Percentiles rank a stretch among this genome's conserved stretches.
Conservation (phyloP, 495 filamentous ascomycete species). For the Venustampulla echinocandica region DNA sequence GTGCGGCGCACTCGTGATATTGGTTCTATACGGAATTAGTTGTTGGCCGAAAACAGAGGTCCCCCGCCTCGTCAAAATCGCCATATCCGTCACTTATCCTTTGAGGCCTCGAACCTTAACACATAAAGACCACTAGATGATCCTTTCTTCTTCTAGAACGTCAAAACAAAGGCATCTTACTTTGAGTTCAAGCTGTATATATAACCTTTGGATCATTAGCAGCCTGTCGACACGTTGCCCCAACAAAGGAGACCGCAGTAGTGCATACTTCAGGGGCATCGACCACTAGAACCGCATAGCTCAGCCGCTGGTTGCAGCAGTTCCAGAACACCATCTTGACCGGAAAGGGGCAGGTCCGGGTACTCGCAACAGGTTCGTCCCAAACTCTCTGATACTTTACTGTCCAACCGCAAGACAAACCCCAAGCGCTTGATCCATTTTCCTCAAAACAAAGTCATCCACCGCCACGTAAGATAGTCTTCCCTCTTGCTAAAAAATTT, state of each 20-base stretch:
- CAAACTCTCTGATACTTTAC: slow-evolving; percentile 24
- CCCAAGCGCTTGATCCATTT: slow-evolving; percentile 23
- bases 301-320: slow-evolving; percentile 12
- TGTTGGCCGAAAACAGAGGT: slow-evolving; percentile 20
- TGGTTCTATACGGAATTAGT: slow-evolving; percentile 11
- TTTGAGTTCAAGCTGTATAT: slow-evolving; percentile 3
- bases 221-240: slow-evolving; percentile 13
- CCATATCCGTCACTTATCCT: slow-evolving; percentile 13
- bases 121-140: slow-evolving; percentile 19
- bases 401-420: slow-evolving; percentile 23
- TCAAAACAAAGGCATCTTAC: slow-evolving; percentile 18
- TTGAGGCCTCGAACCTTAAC: slow-evolving; percentile 7
- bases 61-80: slow-evolving; percentile 13
- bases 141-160: slow-evolving; percentile 18
- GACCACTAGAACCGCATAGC: slow-evolving; percentile 18
- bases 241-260: slow-evolving; percentile 17
- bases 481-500: slow-evolving; percentile 13
- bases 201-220: slow-evolving; percentile 4
- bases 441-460: slow-evolving; percentile 29
- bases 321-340: slow-evolving; percentile 21
- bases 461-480: slow-evolving; percentile 24
- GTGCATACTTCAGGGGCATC: slow-evolving; percentile 11
- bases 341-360: slow-evolving; percentile 18
- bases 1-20: not conserved
- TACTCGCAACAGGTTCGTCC: slow-evolving; percentile 33